phyloP scores from a whole-genome alignment of 495 filamentous ascomycete genomes.

The Podospora conica region DNA sequence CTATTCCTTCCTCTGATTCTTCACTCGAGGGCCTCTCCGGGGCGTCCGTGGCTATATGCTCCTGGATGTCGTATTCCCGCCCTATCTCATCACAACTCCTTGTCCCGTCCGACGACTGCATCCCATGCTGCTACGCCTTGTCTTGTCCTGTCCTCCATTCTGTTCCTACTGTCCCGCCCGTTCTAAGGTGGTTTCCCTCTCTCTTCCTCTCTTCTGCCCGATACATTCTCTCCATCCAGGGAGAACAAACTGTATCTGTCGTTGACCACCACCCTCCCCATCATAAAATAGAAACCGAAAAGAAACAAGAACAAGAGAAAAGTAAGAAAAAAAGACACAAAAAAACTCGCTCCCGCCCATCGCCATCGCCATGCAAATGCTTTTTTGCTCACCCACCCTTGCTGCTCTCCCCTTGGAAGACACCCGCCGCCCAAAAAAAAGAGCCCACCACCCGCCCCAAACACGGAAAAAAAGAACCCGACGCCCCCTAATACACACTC shows the following conservation, averaged over 20 bases:
- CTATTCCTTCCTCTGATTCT: not conserved
- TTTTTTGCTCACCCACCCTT: not conserved
- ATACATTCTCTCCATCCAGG: not conserved
- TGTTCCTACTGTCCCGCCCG: not conserved
- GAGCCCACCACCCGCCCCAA: not conserved
- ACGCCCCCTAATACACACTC: constrained; percentile 32
- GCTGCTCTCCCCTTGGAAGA: not conserved
- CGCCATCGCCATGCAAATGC: not conserved
- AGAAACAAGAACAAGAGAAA: not conserved
- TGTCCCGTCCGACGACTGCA: not conserved
- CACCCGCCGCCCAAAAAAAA: not conserved
- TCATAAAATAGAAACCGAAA: not conserved
- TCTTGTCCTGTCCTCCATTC: not conserved
- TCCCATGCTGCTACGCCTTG: not conserved
- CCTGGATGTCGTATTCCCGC: not conserved
- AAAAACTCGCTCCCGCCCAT: not conserved
- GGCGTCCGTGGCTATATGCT: not conserved
- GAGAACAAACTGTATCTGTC: not conserved
- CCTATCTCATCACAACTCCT: not conserved
- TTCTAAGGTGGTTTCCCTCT: not conserved
- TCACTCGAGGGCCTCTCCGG: not conserved
- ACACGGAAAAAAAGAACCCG: not conserved
- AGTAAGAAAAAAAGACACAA: not conserved
- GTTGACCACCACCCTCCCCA: not conserved
- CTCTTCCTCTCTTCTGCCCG: not conserved